These are phyloP conservation scores for Huntiella decipiens DNA, from an alignment of 2,329 filamentous ascomycete genomes.

Conservation along the genomic window DNA sequence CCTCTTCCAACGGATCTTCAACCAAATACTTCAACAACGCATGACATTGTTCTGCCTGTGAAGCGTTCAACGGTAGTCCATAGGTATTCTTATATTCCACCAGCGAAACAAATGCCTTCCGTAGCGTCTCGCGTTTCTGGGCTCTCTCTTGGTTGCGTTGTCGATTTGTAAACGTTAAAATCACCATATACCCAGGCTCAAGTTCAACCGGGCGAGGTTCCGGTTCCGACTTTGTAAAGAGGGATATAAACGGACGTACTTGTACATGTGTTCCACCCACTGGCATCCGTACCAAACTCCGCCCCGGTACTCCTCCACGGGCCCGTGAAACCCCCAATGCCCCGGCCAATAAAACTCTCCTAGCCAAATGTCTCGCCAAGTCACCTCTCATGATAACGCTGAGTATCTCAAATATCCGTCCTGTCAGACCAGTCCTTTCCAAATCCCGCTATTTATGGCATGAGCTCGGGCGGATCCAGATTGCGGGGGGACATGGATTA, in stretches of 20 bases:
- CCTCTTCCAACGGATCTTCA: constrained; percentile 19
- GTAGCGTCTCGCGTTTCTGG: constrained; percentile 43
- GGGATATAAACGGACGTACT: too few species aligned
- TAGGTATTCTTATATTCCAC: constrained; percentile 35
- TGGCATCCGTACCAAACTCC: too few species aligned
- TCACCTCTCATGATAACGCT: too few species aligned
- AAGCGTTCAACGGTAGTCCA: constrained; percentile 36
- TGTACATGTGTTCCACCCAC: too few species aligned
- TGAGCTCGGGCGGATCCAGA: not conserved
- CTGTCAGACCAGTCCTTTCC: too few species aligned
- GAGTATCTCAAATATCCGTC: too few species aligned
- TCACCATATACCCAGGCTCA: constrained; percentile 51
- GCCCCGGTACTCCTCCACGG: too few species aligned
- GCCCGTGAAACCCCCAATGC: too few species aligned
- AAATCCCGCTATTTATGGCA: too few species aligned
- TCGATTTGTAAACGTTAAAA: constrained; percentile 49
- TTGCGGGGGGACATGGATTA: not conserved
- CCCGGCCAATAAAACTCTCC: too few species aligned
- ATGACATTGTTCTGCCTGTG: constrained; percentile 39
- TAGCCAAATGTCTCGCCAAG: too few species aligned
- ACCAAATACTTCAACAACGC: constrained; percentile 43
- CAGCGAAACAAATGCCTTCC: constrained; percentile 44
- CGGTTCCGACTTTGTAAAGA: not conserved
- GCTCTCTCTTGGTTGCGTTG: constrained; percentile 43
- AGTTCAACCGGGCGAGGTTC: constrained; percentile 22